Base-by-base conservation (phyloP, 306 rosid species). In the Gastrolobium villosum region DNA sequence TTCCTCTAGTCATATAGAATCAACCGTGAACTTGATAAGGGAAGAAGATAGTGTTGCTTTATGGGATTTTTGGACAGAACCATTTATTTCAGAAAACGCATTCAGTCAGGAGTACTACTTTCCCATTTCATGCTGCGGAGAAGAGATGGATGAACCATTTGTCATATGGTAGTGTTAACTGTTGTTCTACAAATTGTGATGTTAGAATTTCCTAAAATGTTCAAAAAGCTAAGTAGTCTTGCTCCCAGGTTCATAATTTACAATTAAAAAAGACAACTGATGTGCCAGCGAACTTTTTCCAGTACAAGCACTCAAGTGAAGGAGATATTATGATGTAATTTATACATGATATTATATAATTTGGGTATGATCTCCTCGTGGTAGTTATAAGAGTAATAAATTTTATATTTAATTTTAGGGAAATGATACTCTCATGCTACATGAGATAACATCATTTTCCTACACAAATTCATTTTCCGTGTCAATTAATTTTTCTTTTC, bases 51-150 rank as follows among this genome's bases (percentile, higher is more conserved):
- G 69, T 3, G 49, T 70, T 65, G 79, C 61, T 57, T 46, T 77
- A 4, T 31, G 67, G 55, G 80, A 77, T 69, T 88, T 93, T 57
- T 91, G 96, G 98, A 84, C 86, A 0, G 84, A 87, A 46, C 94
- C 92, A 4, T 93, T 89, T 70, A 37, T 89, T 35, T 65, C 59
- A 31, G 97, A 90, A 26, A 43, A 72, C 15, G 60, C 65, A 4
- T 52, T 65, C 3, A 15, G 1, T 75, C 28, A 61, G 8, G 65
- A 70, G n/a, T n/a, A n/a, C 71, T 67, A 64, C 59, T 36, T 15
- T 73, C 60, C 53, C 46, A 31, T 44, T 43, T 63, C 77, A 1
- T 49, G 34, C 2, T 57, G 30, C 6, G 76, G 20, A 26, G n/a
- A 10, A 26, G 78, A 54, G 20, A 13, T 14, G 10, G 89, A 70